These are phyloP conservation scores for Meira nashicola DNA, from an alignment of 1,284 basidiomycete genomes.

Conservation along the genomic window DNA sequence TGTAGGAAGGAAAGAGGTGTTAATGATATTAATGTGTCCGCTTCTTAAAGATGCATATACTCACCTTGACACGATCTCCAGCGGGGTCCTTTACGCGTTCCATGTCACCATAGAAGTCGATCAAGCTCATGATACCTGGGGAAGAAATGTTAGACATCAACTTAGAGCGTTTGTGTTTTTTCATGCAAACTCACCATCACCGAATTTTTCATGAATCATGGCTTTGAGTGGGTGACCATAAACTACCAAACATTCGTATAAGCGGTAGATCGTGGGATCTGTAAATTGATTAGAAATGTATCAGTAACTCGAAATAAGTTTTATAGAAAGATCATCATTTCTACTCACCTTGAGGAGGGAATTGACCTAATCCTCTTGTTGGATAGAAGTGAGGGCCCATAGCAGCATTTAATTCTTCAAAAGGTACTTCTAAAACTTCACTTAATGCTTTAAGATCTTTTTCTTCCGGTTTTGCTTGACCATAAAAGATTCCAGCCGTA, in stretches of 20 bases:
- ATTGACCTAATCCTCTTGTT: constrained; percentile 31
- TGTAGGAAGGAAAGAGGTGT: too few relatives aligned
- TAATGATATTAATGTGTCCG: too few relatives aligned
- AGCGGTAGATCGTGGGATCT: constrained; percentile 26
- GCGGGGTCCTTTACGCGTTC: constrained; percentile 35
- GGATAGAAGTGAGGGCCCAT: constrained; percentile 40
- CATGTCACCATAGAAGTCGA: constrained; percentile 45
- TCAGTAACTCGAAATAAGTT: neutral
- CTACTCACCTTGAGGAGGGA: constrained; percentile 33
- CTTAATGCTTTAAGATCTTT: constrained; percentile 29
- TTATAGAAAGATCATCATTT: neutral
- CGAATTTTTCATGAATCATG: constrained; percentile 49
- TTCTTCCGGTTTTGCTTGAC: constrained; percentile 42
- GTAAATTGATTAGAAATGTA: neutral
- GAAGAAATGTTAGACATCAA: neutral
- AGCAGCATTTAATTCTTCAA: constrained; percentile 21
- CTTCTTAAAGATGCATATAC: too few relatives aligned
- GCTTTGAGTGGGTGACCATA: constrained; percentile 44
- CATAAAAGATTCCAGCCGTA: constrained; percentile 42
- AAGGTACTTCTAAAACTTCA: constrained; percentile 23
- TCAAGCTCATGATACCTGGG: constrained; percentile 42
- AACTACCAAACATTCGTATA: constrained; percentile 36
- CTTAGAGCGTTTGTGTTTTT: neutral
- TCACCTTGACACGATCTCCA: constrained; percentile 38
- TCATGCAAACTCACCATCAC: constrained; percentile 6